phyloP scores from a whole-genome alignment of 805 yeast species.

The Helenozyma baotianmanensis region DNA sequence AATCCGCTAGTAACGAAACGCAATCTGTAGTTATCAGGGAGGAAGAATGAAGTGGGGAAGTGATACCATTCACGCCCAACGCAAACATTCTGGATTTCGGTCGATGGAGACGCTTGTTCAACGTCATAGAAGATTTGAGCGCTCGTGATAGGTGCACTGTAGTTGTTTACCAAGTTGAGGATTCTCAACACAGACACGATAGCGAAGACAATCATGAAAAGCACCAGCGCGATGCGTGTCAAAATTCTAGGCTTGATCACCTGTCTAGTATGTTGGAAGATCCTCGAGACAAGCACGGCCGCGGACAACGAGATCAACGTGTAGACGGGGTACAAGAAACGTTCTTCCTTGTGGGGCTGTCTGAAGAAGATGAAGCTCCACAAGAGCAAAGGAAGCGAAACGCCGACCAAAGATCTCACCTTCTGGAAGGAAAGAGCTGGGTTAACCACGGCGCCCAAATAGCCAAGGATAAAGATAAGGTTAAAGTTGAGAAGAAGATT shows the following conservation, averaged over 20 bases:
- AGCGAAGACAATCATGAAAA: slow-evolving; percentile 29
- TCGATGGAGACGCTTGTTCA: slow-evolving; percentile 7
- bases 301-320: slow-evolving; percentile 63
- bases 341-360: slow-evolving; percentile 92
- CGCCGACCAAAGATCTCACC: slow-evolving; percentile 8
- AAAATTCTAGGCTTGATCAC: slow-evolving; percentile 4
- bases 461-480: slow-evolving; percentile 41
- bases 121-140: slow-evolving; percentile 39
- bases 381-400: slow-evolving; percentile 45
- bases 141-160: slow-evolving; percentile 66
- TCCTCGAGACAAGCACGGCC: slow-evolving; percentile 39
- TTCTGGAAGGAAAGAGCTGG: slow-evolving; percentile 11
- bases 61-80: slow-evolving; percentile 96
- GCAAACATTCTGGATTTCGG: slow-evolving; percentile 53
- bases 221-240: slow-evolving; percentile 7
- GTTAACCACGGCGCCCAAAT: slow-evolving; percentile 31
- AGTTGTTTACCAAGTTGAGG: slow-evolving; percentile 57
- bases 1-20: slow-evolving; percentile 73
- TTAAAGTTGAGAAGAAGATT: slow-evolving; percentile 77
- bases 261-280: slow-evolving; percentile 6
- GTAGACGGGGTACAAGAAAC: slow-evolving; percentile 84
- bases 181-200: slow-evolving; percentile 44
- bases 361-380: slow-evolving; percentile 66
- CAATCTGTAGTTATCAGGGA: slow-evolving; percentile 60
- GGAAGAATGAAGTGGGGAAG: slow-evolving; percentile 81